phyloP scores from a whole-genome alignment of 169 alveolate genomes.

The Fabrea salina region DNA sequence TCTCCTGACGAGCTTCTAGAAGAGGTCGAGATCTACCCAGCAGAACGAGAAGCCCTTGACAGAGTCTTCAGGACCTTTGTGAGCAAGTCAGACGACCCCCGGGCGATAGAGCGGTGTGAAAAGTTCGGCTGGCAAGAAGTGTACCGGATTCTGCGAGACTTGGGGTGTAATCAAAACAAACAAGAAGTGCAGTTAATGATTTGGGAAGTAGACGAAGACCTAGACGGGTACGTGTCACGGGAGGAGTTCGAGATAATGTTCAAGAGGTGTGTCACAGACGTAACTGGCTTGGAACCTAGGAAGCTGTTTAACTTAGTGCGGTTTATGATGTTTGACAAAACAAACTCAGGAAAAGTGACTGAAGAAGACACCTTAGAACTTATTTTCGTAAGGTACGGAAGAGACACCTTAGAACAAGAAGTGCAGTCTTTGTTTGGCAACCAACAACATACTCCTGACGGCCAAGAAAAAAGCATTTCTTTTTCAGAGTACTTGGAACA shows the following conservation, averaged over 20 bases:
- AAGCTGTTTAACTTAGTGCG: slow-evolving; percentile 84
- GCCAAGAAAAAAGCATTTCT: slow-evolving; percentile 75
- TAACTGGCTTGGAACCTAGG: slow-evolving; percentile 89
- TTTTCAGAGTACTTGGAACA: slow-evolving; percentile 72
- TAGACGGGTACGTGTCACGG: slow-evolving; percentile 77
- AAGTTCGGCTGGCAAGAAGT: slow-evolving; percentile 38
- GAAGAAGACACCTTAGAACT: slow-evolving; percentile 91
- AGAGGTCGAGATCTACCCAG: slow-evolving; percentile 37
- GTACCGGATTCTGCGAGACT: slow-evolving; percentile 12
- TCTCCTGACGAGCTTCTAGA: slow-evolving; percentile 33
- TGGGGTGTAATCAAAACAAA: slow-evolving; percentile 29
- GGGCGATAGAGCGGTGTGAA: slow-evolving; percentile 37
- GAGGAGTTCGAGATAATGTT: slow-evolving; percentile 88
- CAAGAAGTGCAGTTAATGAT: slow-evolving; percentile 79
- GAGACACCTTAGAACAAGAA: slow-evolving; percentile 85
- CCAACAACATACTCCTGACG: slow-evolving; percentile 74
- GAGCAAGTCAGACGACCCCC: slow-evolving; percentile 38
- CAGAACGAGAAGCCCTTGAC: slow-evolving; percentile 52
- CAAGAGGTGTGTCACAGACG: slow-evolving; percentile 85
- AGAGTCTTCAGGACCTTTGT: slow-evolving; percentile 50
- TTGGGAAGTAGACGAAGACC: slow-evolving; percentile 92
- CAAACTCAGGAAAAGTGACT: slow-evolving; percentile 78
- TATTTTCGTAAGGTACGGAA: slow-evolving; percentile 86
- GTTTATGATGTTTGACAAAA: slow-evolving; percentile 89
- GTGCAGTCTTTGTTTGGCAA: slow-evolving; percentile 86